phyloP scores from a whole-genome alignment of 2,329 filamentous ascomycete species.

The Cytospora paraplurivora region DNA sequence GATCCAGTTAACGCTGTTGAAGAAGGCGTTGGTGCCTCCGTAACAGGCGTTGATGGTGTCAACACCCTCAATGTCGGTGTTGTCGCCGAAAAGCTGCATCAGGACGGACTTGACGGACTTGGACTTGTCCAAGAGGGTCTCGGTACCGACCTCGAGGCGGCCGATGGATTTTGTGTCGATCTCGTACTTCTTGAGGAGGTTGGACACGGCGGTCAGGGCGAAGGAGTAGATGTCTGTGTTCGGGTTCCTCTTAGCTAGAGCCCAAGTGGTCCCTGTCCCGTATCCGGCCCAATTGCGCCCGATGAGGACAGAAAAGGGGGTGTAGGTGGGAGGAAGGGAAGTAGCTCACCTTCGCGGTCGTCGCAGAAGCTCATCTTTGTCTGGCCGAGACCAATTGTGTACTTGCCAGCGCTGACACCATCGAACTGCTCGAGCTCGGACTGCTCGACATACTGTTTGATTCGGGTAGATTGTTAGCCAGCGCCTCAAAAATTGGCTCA shows the following conservation, averaged over 20 bases:
- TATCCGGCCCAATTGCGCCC: no score
- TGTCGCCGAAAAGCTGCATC: slow-evolving; percentile 84
- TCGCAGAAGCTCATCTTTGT: slow-evolving; percentile 93
- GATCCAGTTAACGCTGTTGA: slow-evolving; percentile 84
- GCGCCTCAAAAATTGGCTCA: neutral
- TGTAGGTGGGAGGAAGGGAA: slow-evolving; percentile 6
- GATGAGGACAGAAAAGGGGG: neutral
- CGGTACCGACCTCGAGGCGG: slow-evolving; percentile 81
- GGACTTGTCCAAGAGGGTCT: slow-evolving; percentile 86
- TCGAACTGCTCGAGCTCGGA: slow-evolving; percentile 83
- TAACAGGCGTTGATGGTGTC: slow-evolving; percentile 87
- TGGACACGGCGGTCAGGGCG: slow-evolving; percentile 74
- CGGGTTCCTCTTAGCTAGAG: slow-evolving; percentile 9
- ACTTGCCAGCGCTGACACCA: slow-evolving; percentile 79
- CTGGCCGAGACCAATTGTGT: slow-evolving; percentile 89
- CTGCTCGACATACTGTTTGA: slow-evolving; percentile 78
- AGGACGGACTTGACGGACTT: slow-evolving; percentile 88
- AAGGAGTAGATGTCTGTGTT: slow-evolving; percentile 84
- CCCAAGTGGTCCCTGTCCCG: neutral
- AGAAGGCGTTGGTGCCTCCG: slow-evolving; percentile 80
- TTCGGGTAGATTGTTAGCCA: slow-evolving; percentile 17
- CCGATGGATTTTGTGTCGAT: slow-evolving; percentile 78
- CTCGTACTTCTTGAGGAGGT: slow-evolving; percentile 79
- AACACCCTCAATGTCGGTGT: slow-evolving; percentile 81
- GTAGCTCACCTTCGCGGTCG: slow-evolving; percentile 74